phyloP scores from a whole-genome alignment of 2,329 filamentous ascomycete genomes.

The Calonectria honghensis region DNA sequence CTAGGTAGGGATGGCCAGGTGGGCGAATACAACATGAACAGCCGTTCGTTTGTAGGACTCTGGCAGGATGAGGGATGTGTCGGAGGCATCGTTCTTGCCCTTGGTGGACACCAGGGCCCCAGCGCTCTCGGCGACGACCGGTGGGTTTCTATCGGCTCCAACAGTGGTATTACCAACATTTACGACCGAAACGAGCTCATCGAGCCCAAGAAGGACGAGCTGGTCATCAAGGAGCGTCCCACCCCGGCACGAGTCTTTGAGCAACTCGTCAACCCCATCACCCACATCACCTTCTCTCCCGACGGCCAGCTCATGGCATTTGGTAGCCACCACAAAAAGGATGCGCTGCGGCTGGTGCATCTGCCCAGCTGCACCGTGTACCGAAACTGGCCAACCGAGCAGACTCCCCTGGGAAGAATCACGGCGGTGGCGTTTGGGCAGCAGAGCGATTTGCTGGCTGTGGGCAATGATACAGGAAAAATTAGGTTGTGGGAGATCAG shows the following conservation, averaged over 20 bases:
- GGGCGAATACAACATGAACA: slow-evolving; percentile 87
- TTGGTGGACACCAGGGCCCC: slow-evolving; percentile 82
- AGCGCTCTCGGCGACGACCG: slow-evolving; percentile 82
- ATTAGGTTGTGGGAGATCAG: slow-evolving; percentile 94
- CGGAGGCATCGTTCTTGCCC: slow-evolving; percentile 86
- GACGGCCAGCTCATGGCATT: slow-evolving; percentile 94
- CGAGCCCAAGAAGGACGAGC: slow-evolving; percentile 60
- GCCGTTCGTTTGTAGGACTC: slow-evolving; percentile 82
- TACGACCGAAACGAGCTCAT: slow-evolving; percentile 87
- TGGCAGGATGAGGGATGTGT: slow-evolving; percentile 95
- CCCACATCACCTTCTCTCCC: slow-evolving; percentile 85
- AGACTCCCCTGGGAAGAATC: slow-evolving; percentile 90
- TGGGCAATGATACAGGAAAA: slow-evolving; percentile 92
- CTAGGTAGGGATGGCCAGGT: slow-evolving; percentile 91
- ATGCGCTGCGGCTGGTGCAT: slow-evolving; percentile 91
- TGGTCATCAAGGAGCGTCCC: slow-evolving; percentile 79
- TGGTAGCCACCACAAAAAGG: slow-evolving; percentile 89
- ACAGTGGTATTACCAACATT: slow-evolving; percentile 91
- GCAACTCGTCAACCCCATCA: slow-evolving; percentile 91
- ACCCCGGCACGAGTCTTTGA: slow-evolving; percentile 85
- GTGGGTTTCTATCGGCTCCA: slow-evolving; percentile 92
- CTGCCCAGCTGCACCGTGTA: slow-evolving; percentile 95
- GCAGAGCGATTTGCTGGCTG: slow-evolving; percentile 82
- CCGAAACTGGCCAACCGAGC: slow-evolving; percentile 95
- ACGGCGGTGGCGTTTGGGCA: slow-evolving; percentile 82